A percentile compares a stretch with the other conserved stretches of the same genome.
Conservation (phyloP, 2,329 filamentous ascomycete species). For the Aspergillus nomiae region DNA sequence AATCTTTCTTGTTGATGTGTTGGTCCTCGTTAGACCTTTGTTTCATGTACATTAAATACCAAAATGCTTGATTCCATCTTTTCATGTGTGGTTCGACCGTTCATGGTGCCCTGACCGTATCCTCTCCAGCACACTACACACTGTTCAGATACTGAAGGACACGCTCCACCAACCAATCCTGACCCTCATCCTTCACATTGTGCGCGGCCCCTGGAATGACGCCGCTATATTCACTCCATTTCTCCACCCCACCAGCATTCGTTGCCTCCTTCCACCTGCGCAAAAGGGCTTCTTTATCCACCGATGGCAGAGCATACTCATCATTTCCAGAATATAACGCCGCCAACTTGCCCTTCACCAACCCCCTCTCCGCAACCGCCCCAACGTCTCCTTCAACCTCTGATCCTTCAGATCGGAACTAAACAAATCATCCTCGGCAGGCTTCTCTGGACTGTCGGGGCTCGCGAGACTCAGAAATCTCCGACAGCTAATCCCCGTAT, state of each 20-base stretch:
- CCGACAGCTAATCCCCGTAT: slow-evolving; percentile 56
- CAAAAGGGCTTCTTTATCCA: slow-evolving; percentile 49
- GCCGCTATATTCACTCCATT: slow-evolving; percentile 55
- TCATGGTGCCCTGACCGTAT: neutral
- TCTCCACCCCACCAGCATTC: slow-evolving; percentile 36
- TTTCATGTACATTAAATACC: slow-evolving; percentile 1
- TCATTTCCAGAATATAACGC: slow-evolving; percentile 51
- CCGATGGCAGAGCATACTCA: slow-evolving; percentile 45
- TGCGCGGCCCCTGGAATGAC: slow-evolving; percentile 53
- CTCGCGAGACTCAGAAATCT: slow-evolving; percentile 61
- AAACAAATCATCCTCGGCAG: slow-evolving; percentile 84
- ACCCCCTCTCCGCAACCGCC: slow-evolving; percentile 38
- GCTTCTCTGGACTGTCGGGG: slow-evolving; percentile 53
- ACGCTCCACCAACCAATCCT: slow-evolving; percentile 43
- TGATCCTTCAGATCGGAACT: slow-evolving; percentile 71
- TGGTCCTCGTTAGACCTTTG: neutral
- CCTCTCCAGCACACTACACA: slow-evolving; percentile 15
- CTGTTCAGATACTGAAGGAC: slow-evolving; percentile 37
- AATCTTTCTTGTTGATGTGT: neutral
- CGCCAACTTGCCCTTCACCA: slow-evolving; percentile 44
- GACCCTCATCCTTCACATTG: slow-evolving; percentile 51
- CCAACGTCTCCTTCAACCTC: slow-evolving; percentile 64
- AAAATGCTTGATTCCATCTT: slow-evolving; percentile 1
- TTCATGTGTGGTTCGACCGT: neutral
- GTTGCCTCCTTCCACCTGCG: slow-evolving; percentile 46